Percentiles rank a stretch among this genome's conserved stretches.
phyloP scores from a whole-genome alignment of 208 protist genomes.

The Leishmania braziliensis region DNA sequence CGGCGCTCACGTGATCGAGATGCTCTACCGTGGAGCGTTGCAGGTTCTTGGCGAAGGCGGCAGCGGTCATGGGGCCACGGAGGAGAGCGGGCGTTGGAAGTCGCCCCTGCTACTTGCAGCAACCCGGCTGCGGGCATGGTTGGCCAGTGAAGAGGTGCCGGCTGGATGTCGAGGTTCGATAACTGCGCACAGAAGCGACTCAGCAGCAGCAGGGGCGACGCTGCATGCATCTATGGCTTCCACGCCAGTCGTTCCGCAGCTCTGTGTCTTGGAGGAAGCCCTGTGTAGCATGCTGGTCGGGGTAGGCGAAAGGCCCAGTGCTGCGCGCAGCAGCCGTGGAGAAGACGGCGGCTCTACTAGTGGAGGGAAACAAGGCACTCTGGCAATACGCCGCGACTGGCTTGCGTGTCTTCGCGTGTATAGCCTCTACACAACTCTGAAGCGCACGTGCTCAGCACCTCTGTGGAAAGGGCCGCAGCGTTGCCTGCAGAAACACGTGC shows the following conservation, averaged over 20 bases:
- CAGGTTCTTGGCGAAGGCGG: neutral
- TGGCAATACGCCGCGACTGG: neutral
- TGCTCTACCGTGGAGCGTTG: conserved; percentile 5
- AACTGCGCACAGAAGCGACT: neutral
- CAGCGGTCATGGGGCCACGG: neutral
- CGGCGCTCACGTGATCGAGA: neutral
- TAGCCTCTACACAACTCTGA: neutral
- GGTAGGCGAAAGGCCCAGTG: neutral
- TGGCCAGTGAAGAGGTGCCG: neutral
- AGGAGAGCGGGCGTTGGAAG: neutral
- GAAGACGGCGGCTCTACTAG: neutral
- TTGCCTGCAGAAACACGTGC: neutral
- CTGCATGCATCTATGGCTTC: neutral
- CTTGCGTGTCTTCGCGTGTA: neutral
- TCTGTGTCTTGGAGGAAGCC: conserved; percentile 21
- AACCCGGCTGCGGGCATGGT: conserved; percentile 22
- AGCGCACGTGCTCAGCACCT: neutral
- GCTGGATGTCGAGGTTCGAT: neutral
- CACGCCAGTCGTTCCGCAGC: neutral
- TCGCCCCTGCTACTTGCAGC: conserved; percentile 1
- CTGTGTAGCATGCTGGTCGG: neutral
- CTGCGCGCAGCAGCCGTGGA: neutral
- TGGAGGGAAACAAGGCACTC: neutral
- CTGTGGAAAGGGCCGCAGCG: neutral
- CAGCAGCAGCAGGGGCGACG: neutral